phyloP scores from a whole-genome alignment of 1,284 basidiomycete species.

The Marasmius tenuissimus region DNA sequence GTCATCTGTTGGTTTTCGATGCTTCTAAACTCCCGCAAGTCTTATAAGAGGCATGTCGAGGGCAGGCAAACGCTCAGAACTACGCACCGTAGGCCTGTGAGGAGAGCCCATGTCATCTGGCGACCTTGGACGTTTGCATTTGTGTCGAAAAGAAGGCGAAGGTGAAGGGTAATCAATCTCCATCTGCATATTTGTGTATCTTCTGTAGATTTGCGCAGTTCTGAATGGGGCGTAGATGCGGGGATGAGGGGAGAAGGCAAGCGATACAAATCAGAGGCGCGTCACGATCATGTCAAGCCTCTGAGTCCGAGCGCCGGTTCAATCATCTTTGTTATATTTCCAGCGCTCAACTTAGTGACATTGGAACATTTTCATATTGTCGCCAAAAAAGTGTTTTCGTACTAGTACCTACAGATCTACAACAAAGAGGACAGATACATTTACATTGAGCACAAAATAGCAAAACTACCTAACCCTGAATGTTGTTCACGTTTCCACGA shows the following conservation, averaged over 20 bases:
- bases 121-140: constrained; percentile 57
- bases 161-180: constrained; percentile 50
- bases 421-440: no score
- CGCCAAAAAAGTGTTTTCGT: no score
- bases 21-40: constrained; percentile 36
- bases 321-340: no score
- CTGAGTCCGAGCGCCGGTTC: no score
- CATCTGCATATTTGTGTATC: constrained; percentile 37
- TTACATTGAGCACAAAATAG: background rate
- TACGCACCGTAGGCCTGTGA: constrained; percentile 52
- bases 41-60: constrained; percentile 2
- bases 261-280: background rate
- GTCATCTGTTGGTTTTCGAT: constrained; percentile 43
- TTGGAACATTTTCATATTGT: no score
- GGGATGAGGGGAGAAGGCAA: background rate
- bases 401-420: no score
- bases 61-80: background rate
- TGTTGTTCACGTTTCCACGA: constrained; percentile 43
- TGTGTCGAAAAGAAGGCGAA: constrained; percentile 33
- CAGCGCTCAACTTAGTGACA: no score
- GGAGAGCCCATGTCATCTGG: constrained; percentile 42
- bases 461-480: constrained; percentile 40
- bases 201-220: background rate
- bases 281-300: background rate
- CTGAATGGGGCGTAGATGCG: background rate